Conservation (phyloP, 2,329 filamentous ascomycete species). For the Fusarium neocosmosporiellum region DNA sequence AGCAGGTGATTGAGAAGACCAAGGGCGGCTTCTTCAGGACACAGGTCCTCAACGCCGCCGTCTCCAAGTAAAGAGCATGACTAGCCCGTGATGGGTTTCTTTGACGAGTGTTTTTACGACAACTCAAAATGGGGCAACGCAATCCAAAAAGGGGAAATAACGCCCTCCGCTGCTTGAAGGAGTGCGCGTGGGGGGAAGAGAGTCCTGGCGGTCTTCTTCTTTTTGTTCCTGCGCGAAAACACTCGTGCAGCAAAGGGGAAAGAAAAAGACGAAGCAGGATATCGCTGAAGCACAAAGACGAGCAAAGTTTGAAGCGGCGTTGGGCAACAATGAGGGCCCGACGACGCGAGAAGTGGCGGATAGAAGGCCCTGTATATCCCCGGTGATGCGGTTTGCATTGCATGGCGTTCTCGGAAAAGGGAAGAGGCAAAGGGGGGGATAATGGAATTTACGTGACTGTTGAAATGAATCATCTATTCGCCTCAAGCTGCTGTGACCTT, state of each 20-base stretch:
- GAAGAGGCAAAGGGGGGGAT: conserved; percentile 45
- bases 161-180: conserved; percentile 36
- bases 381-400: conserved; percentile 55
- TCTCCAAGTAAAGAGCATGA: conserved; percentile 59
- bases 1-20: conserved; percentile 98
- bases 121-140: conserved; percentile 37
- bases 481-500: conserved; percentile 15
- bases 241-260: not conserved
- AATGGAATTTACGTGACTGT: conserved; percentile 48
- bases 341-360: conserved; percentile 26
- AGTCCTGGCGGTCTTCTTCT: not conserved
- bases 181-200: not conserved
- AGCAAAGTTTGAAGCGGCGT: conserved; percentile 31
- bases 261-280: conserved; percentile 18
- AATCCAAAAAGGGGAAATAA: conserved; percentile 22
- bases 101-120: conserved; percentile 37
- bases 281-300: conserved; percentile 20
- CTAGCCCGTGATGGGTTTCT: conserved; percentile 9
- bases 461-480: conserved; percentile 44
- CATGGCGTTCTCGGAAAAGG: conserved; percentile 52
- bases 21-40: conserved; percentile 99
- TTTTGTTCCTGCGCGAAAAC: not conserved
- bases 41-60: conserved; percentile 84
- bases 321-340: conserved; percentile 26
- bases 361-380: conserved; percentile 44